Evolutionary conservation across 177 flowering plant species (phyloP), one percentile per base, ranked within the genome.

Genomic region (Vitis hybrid): DNA sequence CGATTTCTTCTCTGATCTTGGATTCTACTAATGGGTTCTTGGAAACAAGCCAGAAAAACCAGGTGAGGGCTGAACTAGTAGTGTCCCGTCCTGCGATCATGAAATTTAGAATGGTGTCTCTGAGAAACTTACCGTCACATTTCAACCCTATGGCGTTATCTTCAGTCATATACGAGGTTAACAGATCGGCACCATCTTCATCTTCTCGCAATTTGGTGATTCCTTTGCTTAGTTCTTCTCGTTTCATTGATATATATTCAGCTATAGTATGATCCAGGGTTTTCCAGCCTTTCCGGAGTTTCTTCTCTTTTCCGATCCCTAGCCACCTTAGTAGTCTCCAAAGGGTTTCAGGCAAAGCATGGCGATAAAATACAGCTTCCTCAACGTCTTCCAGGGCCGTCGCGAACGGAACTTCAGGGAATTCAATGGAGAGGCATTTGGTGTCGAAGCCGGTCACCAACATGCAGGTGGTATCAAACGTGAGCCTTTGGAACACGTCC

Each of bases 1-100:
- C 60, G 2, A 81, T 68, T 21, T 83, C 86, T 45, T 72, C 70
- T 10, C 74, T 48, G 45, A 83, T 80, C 60, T 70, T 74, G 19
- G 49, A 17, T 52, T 72, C 70, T 2, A 68, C 82, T 4, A 7
- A 0, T 2, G 85, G 85, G 59, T 79, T 69, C 21, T 45, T 66
- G 6, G 75, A 72, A n/a, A 82, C 54, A 2, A 82, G 68, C 77
- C 78, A 75, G 70, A 84, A 73, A 45, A 84, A 80, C 85, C 85
- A 82, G 4, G 77, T 71, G 17, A 84, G 77, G 34, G 72, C 78
- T 1, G 81, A 77, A n/a, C 75, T 65, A 0, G 67, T 48, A 2
- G 82, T 82, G 78, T 80, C 85, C 2, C 82, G 30, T 0, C 82
- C 85, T 0, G 87, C 87, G 8, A 76, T 17, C 51, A 84, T 50